Percentiles rank a stretch among this genome's conserved stretches.
Conservation (phyloP, 345 rosid species). For the Melastoma malabathricum region DNA sequence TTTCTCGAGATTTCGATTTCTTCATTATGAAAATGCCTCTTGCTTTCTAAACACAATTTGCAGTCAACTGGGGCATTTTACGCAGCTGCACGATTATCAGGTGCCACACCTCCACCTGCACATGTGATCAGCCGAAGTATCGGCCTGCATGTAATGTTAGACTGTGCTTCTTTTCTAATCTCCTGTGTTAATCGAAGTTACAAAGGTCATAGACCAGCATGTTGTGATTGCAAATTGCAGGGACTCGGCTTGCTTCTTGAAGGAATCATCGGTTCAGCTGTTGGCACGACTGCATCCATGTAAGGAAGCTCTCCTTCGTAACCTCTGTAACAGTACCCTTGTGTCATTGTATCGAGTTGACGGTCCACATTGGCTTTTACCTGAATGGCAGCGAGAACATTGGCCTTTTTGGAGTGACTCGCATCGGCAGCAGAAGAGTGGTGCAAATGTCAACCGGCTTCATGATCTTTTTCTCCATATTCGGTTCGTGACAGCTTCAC, state of each 20-base stretch:
- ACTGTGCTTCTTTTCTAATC: neutral
- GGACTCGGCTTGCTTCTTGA: conserved; percentile 73
- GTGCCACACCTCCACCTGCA: conserved; percentile 96
- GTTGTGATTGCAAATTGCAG: conserved; percentile 18
- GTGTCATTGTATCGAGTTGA: no score
- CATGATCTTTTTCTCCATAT: conserved; percentile 96
- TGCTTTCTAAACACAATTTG: conserved; percentile 7
- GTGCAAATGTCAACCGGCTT: conserved; percentile 88
- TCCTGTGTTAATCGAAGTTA: conserved; percentile 1
- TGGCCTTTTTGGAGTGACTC: conserved; percentile 84
- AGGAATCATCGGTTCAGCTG: conserved; percentile 78
- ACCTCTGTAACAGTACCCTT: no score
- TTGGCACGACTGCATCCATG: conserved; percentile 91
- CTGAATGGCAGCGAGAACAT: conserved; percentile 80
- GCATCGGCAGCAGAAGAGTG: conserved; percentile 89
- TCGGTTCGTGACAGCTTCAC: conserved; percentile 43
- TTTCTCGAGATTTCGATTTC: neutral
- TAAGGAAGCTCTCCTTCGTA: conserved; percentile 21
- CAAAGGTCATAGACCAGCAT: neutral
- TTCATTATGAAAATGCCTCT: neutral
- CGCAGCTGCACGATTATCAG: conserved; percentile 82
- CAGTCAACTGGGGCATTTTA: conserved; percentile 76
- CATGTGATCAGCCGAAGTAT: conserved; percentile 77
- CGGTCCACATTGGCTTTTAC: neutral
- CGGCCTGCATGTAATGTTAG: conserved; percentile 60